Conservation (phyloP, 495 filamentous ascomycete species). For the Cudoniella acicularis region DNA sequence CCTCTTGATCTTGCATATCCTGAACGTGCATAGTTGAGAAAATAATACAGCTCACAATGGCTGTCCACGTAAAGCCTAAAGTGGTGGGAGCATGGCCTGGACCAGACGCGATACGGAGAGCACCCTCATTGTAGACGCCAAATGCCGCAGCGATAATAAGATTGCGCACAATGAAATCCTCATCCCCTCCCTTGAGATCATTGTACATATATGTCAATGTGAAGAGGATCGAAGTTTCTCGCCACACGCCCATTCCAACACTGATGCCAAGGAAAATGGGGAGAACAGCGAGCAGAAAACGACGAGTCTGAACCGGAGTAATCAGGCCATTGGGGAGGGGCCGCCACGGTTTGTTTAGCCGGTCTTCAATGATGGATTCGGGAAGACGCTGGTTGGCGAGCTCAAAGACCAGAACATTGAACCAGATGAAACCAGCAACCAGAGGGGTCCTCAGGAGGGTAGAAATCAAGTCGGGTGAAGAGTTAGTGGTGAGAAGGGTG, state of each 20-base stretch:
- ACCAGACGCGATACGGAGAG: conserved; percentile 26
- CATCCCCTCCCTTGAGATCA: conserved; percentile 45
- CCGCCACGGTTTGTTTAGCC: conserved; percentile 58
- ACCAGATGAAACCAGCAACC: conserved; percentile 28
- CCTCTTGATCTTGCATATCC: conserved; percentile 42
- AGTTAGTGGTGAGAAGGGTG: background rate
- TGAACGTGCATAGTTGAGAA: conserved; percentile 44
- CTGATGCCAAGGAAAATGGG: conserved; percentile 33
- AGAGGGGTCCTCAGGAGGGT: conserved; percentile 25
- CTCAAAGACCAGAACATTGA: conserved; percentile 38
- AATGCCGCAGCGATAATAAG: conserved; percentile 42
- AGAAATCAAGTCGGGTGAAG: background rate
- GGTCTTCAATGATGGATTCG: conserved; percentile 44
- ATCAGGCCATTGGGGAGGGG: conserved; percentile 43
- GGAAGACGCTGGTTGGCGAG: conserved; percentile 48
- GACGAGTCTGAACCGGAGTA: conserved; percentile 33
- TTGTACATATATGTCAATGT: conserved; percentile 51
- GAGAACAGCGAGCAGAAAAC: conserved; percentile 32
- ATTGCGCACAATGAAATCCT: conserved; percentile 36
- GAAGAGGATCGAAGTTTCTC: conserved; percentile 32
- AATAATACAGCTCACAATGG: conserved; percentile 25
- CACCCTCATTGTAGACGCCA: conserved; percentile 31
- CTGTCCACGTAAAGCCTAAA: too few relatives aligned
- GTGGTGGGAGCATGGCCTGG: too few relatives aligned
- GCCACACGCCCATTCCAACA: conserved; percentile 32